phyloP scores from a whole-genome alignment of 306 rosid genomes.

The Fagus sylvatica region DNA sequence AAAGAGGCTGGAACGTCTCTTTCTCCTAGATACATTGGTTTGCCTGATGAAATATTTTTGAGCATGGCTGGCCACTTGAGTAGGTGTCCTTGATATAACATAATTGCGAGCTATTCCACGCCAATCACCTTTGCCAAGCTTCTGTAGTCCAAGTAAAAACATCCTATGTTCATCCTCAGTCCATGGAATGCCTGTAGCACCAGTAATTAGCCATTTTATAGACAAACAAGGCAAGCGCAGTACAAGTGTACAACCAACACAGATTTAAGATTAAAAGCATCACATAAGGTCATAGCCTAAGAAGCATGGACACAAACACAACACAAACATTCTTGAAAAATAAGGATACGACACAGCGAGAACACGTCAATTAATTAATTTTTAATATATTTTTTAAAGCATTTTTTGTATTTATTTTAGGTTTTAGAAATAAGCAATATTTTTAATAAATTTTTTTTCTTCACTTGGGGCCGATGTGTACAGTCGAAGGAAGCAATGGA shows the following conservation, averaged over 20 bases:
- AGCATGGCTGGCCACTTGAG: conserved; percentile 99
- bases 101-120: conserved; percentile 97
- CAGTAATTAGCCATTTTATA: conserved; percentile 18
- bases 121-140: conserved; percentile 99
- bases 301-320: too few relatives aligned
- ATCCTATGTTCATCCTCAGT: conserved; percentile 98
- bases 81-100: conserved; percentile 91
- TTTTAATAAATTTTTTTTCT: too few relatives aligned
- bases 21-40: conserved; percentile 85
- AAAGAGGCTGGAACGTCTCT: conserved; percentile 95
- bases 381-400: too few relatives aligned
- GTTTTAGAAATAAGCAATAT: too few relatives aligned
- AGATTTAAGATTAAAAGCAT: neutral
- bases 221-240: neutral
- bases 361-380: too few relatives aligned
- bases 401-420: too few relatives aligned
- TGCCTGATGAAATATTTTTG: conserved; percentile 97
- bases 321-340: too few relatives aligned
- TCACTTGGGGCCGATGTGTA: too few relatives aligned
- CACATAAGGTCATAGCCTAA: neutral
- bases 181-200: conserved; percentile 86
- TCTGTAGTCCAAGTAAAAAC: conserved; percentile 94
- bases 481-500: too few relatives aligned
- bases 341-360: too few relatives aligned
- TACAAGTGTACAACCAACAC: neutral